These are phyloP conservation scores for Panicum miliaceum DNA, from an alignment of 176 grass and related monocot species.

Conservation along the genomic window DNA sequence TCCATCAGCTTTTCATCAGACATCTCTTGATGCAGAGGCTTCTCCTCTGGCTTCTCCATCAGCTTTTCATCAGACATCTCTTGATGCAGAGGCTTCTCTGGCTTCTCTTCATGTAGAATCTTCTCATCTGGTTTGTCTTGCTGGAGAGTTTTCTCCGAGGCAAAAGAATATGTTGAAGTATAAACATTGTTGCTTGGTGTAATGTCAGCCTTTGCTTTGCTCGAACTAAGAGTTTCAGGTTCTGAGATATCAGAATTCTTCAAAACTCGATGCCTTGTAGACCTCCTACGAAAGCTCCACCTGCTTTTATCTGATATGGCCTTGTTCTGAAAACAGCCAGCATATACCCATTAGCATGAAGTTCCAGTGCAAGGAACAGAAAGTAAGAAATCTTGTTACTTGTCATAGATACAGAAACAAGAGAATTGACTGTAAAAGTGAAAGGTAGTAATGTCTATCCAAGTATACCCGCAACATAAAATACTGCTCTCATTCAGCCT, in stretches of 20 bases:
- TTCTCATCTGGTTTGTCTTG: constrained; percentile 49
- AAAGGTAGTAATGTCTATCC: background rate
- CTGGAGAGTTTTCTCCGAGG: constrained; percentile 64
- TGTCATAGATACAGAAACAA: background rate
- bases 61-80: constrained; percentile 58
- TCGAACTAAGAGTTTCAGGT: constrained; percentile 69
- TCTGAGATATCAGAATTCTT: constrained; percentile 82
- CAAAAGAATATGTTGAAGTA: constrained; percentile 73
- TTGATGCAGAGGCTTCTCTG: constrained; percentile 50
- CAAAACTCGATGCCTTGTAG: constrained; percentile 85
- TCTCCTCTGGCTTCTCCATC: constrained; percentile 52
- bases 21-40: constrained; percentile 51
- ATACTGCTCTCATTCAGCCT: background rate
- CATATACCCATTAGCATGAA: constrained; percentile 26
- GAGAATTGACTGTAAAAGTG: background rate
- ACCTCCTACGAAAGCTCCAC: constrained; percentile 98
- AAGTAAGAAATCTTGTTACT: background rate
- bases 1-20: constrained; percentile 53
- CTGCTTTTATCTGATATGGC: constrained; percentile 86
- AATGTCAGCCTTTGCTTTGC: constrained; percentile 80
- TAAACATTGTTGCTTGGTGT: constrained; percentile 54
- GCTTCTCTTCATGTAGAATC: constrained; percentile 44
- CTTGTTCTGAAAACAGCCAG: constrained; percentile 63
- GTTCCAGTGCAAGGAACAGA: background rate
- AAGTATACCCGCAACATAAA: background rate